Base-by-base conservation (phyloP, 768 basidiomycete species). In the Suillus fuscotomentosus region DNA sequence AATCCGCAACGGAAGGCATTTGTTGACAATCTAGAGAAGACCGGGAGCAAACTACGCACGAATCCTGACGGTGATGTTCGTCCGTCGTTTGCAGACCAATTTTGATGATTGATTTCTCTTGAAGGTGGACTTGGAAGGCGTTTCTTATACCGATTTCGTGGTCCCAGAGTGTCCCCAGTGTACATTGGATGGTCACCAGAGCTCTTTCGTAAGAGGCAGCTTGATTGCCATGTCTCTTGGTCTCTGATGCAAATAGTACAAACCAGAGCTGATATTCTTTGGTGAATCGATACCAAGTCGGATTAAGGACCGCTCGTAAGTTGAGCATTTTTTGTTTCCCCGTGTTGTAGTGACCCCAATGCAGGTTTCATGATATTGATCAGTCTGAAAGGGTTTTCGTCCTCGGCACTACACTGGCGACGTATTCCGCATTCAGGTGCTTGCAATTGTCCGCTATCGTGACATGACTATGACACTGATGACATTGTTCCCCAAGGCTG, bases 31-130 rank as follows among this genome's bases (percentile, higher is more conserved):
- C 74, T 90, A 56, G 86, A 88, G 71, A 76, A 76, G 34, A 82
- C 82, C 0, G 86, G 88, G 5, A 74, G 77, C 51, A 83, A 84
- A 62, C 89, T 85, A 2, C 83, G 92, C 64, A 96, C 92, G 31
- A 97, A 97, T 73, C 95, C 95, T 13, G 95, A 97, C 69, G 95
- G 95, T 73, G 95, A 97, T 79, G 95, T 92, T 68, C 63, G 84
- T 82, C 8, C 45, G 38, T 62, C 17, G 45, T 57, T 61, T 61
- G 43, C 6, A 51, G 27, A 34, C 7, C 27, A 38, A 50, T n/a
- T 31, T 55, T 36, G 13, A 38, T 34, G 62, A 31, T 60, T 48
- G 9, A 27, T 20, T 17, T 20, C 13, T 13, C n/a, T 42, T 61
- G 5, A 66, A 95, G 94, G 89, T 96, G 69, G 94, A 87, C 13